phyloP scores from a whole-genome alignment of 306 rosid genomes.

The Prunus dulcis region DNA sequence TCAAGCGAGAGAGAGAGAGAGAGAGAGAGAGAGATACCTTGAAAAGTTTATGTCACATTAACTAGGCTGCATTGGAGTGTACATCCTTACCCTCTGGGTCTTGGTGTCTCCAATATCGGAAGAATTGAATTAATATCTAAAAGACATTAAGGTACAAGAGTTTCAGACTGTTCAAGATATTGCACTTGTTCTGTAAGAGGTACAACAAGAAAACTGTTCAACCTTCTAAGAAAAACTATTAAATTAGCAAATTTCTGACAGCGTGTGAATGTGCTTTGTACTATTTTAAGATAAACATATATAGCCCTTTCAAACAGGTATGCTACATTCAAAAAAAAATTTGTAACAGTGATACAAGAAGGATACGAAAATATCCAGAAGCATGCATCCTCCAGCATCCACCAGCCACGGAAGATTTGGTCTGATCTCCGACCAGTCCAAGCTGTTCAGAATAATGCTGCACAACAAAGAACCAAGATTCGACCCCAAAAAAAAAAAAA shows the following conservation, averaged over 20 bases:
- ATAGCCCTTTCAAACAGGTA: neutral
- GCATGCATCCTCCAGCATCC: constrained; percentile 81
- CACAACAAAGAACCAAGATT: constrained; percentile 3
- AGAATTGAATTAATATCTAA: constrained; percentile 72
- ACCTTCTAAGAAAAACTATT: neutral
- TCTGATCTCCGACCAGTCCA: constrained; percentile 58
- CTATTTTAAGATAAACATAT: neutral
- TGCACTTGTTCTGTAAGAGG: neutral
- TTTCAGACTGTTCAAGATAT: neutral
- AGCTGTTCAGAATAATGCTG: constrained; percentile 70
- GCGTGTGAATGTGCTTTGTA: neutral
- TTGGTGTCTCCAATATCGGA: constrained; percentile 19
- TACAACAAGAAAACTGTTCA: neutral
- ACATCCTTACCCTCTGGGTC: constrained; percentile 1
- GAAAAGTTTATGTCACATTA: constrained; percentile 14
- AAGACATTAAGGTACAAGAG: constrained; percentile 26
- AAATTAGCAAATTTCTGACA: neutral
- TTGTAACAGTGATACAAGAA: constrained; percentile 9
- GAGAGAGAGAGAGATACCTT: constrained; percentile 33
- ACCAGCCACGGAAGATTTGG: constrained; percentile 94
- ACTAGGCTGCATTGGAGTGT: constrained; percentile 25
- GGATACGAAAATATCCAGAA: constrained; percentile 85
- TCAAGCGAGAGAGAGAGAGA: neutral
- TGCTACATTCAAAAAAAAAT: neutral
- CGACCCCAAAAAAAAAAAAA: too few species aligned